Conservation (phyloP, 140 eudicot genomes). For the Artemisia princeps region DNA sequence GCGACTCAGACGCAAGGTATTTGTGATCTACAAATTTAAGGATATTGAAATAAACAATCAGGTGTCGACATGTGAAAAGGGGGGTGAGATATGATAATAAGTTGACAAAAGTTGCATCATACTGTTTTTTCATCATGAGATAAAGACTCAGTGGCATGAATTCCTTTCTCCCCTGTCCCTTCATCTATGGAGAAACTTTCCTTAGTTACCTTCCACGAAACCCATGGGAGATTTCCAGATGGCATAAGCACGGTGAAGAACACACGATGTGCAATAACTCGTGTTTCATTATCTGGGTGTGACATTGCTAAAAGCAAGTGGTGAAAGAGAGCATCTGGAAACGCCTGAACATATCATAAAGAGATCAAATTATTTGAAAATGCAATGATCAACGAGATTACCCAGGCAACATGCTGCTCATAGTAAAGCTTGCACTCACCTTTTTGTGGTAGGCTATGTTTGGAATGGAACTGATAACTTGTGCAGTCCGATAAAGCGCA, state of each 20-base stretch:
- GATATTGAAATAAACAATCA: neutral
- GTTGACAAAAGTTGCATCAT: constrained; percentile 19
- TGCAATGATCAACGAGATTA: neutral
- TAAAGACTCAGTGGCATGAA: constrained; percentile 19
- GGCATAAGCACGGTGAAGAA: constrained; percentile 65
- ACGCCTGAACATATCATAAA: constrained; percentile 40
- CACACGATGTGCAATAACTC: constrained; percentile 55
- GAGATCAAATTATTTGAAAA: constrained; percentile 6
- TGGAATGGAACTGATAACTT: constrained; percentile 53
- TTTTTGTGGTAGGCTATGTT: constrained; percentile 50
- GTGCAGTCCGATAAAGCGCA: constrained; percentile 57
- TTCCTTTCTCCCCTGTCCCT: constrained; percentile 26
- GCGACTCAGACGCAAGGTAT: constrained; percentile 63
- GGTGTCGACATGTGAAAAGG: neutral
- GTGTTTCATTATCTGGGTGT: constrained; percentile 69
- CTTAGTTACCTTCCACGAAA: constrained; percentile 21
- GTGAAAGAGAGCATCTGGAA: constrained; percentile 79
- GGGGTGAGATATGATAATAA: neutral
- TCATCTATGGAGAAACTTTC: constrained; percentile 28
- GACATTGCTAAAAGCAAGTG: constrained; percentile 80
- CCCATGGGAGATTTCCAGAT: constrained; percentile 28
- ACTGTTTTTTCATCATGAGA: constrained; percentile 44
- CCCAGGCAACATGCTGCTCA: constrained; percentile 8
- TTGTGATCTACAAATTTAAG: constrained; percentile 29
- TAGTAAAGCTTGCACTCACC: constrained; percentile 30